A percentile compares a stretch with the other conserved stretches of the same genome.
phyloP scores from a whole-genome alignment of 208 protist species.

The Leishmania turanica region DNA sequence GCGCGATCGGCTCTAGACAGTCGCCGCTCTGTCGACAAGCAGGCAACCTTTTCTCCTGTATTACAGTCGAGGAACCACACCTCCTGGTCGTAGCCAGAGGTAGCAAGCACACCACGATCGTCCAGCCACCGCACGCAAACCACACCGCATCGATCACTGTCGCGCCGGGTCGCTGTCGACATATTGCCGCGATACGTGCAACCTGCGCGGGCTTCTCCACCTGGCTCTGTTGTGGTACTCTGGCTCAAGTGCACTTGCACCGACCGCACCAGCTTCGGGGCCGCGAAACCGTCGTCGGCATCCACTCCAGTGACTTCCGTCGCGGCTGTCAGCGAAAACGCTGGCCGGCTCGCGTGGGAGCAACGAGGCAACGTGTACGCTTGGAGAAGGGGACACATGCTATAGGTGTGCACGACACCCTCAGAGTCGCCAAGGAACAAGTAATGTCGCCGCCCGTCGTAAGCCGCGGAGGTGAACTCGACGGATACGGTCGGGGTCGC shows the following conservation, averaged over 20 bases:
- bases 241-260: conserved; percentile 22
- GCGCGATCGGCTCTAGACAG: conserved; percentile 16
- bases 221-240: neutral
- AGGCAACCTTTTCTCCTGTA: conserved; percentile 35
- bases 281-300: neutral
- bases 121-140: conserved; percentile 47
- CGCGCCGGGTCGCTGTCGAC: neutral
- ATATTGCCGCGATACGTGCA: neutral
- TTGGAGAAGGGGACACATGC: conserved; percentile 55
- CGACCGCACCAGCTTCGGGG: conserved; percentile 4
- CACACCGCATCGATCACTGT: conserved; percentile 2
- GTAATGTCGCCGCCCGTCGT: conserved; percentile 51
- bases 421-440: conserved; percentile 67
- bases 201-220: neutral
- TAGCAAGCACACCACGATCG: conserved; percentile 39
- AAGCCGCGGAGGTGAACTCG: conserved; percentile 50
- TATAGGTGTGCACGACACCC: conserved; percentile 59
- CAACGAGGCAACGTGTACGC: conserved; percentile 41
- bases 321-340: conserved; percentile 17
- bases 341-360: conserved; percentile 33
- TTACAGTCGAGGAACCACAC: conserved; percentile 45
- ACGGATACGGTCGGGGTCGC: conserved; percentile 1
- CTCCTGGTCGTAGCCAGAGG: conserved; percentile 50
- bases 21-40: conserved; percentile 49
- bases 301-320: neutral